Base-by-base conservation (phyloP, 2,329 filamentous ascomycete genomes). In the Scedosporium apiospermum region DNA sequence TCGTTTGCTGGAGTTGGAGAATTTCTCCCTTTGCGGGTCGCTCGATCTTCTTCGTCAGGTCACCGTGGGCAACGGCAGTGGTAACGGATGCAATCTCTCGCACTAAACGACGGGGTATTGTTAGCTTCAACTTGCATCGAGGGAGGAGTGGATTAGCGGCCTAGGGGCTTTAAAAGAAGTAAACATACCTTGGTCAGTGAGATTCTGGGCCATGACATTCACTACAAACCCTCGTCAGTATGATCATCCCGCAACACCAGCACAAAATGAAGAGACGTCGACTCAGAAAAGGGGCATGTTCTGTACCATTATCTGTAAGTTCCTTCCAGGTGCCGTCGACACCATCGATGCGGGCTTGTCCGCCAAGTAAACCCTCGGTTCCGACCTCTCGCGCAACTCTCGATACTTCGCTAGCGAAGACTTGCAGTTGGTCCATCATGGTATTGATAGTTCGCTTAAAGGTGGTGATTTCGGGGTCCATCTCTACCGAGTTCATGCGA, bases 401-500 rank as follows among this genome's bases (percentile, higher is more conserved):
- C 41, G 93, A 97, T 70, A 98, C 93, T 78, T 98, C 93, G 75
- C 91, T 96, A 67, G 93, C 93, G 75, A 98, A 98, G 64, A 96
- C 90, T 73, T 97, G 93, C 64, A 98, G 82, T 75, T 97, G 93
- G 72, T 98, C 93, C 86, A 98, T 96, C 93, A 98, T 98, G 68
- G 90, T 96, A 74, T 98, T 98, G 78, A 98, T 98, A 65, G 93
- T 97, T 70, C 91, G 88, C 78, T 98, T 98, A 81, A 98, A 98
- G 9, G 91, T 93, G 30, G 92, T 95, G 71, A 98, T 98, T 81
- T 98, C 93, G 30, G 93, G 92, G 80, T 98, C 93, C 88, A 97
- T 95, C 78, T 98, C 93, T 67, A 96, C 88, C 3, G 90, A 90
- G 73, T 97, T 95, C 74, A 98, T 96, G 70, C 93, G 86, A 66